Percentiles rank a stretch among this genome's conserved stretches.
Evolutionary conservation across 2,329 filamentous ascomycete genomes (phyloP).

Genomic region (Cladosporium phlei): DNA sequence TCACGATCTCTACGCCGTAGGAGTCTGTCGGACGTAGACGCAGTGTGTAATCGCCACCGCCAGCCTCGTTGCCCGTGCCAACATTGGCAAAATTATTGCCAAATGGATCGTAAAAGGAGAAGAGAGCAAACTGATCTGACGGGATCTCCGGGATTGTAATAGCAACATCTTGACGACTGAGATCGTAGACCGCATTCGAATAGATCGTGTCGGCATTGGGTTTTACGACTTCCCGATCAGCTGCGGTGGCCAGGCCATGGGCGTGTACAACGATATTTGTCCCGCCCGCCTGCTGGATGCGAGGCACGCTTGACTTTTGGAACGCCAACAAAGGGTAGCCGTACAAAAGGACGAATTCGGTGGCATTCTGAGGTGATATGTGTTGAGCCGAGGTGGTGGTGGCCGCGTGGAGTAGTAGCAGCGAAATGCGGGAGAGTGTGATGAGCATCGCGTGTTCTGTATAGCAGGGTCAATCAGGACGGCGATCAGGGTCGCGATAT

Average conservation of each 20-base stretch:
- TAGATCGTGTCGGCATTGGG: conserved; percentile 26
- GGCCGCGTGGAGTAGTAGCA: no score
- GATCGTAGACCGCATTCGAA: conserved; percentile 18
- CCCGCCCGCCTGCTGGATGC: conserved; percentile 3
- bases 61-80: conserved; percentile 14
- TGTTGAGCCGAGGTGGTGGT: not conserved
- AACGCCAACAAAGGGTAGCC: conserved; percentile 23
- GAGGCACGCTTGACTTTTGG: conserved; percentile 11
- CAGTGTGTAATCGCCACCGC: conserved; percentile 15
- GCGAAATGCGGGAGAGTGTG: no score
- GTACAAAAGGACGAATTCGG: conserved; percentile 20
- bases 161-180: conserved; percentile 18
- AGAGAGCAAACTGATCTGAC: conserved; percentile 13
- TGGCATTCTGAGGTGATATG: conserved; percentile 17
- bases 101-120: conserved; percentile 18
- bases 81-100: conserved; percentile 20
- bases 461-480: no score
- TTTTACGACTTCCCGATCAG: conserved; percentile 17
- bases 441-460: no score
- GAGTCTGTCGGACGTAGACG: not conserved
- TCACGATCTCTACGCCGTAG: not conserved
- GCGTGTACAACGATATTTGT: conserved; percentile 17
- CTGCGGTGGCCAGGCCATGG: conserved; percentile 14
- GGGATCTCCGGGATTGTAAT: conserved; percentile 18
- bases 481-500: no score